Conservation (phyloP, 2,329 filamentous ascomycete genomes). For the Neonectria neomacrospora region DNA sequence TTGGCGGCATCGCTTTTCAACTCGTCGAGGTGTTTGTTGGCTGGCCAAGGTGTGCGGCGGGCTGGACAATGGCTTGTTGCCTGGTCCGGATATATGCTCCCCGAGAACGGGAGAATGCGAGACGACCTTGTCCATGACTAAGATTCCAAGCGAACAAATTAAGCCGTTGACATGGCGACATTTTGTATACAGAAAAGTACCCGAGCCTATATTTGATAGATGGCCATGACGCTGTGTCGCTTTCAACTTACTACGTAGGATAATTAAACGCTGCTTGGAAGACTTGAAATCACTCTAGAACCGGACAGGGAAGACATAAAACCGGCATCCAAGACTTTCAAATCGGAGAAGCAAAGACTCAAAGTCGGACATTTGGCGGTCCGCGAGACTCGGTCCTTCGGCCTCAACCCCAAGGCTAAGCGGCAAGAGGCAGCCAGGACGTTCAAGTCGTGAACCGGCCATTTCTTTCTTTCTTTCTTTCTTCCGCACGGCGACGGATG, state of each 20-base stretch:
- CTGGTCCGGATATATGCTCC: conserved; percentile 46
- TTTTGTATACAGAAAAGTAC: not conserved
- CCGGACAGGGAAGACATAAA: not conserved
- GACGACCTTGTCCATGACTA: conserved; percentile 58
- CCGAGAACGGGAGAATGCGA: conserved; percentile 22
- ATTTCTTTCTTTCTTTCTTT: not conserved
- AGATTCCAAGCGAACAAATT: not conserved
- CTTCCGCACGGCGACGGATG: conserved; percentile 1
- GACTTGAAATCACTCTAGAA: no score
- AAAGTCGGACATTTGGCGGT: conserved; percentile 3
- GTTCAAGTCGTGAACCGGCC: not conserved
- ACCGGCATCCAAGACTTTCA: conserved; percentile 11
- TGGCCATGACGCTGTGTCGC: not conserved
- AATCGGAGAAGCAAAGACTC: not conserved
- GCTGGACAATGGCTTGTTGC: conserved; percentile 55
- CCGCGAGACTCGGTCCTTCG: not conserved
- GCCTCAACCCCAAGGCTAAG: conserved; percentile 7
- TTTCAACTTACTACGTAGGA: not conserved
- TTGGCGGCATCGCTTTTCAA: conserved; percentile 62
- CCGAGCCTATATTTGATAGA: conserved; percentile 1
- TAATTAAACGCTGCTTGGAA: not conserved
- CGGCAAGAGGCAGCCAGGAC: conserved; percentile 9
- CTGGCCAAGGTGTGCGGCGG: conserved; percentile 66
- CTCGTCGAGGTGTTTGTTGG: conserved; percentile 60
- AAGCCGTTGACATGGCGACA: not conserved